phyloP scores from a whole-genome alignment of 2,329 filamentous ascomycete genomes.

The Stagonosporopsis vannaccii region DNA sequence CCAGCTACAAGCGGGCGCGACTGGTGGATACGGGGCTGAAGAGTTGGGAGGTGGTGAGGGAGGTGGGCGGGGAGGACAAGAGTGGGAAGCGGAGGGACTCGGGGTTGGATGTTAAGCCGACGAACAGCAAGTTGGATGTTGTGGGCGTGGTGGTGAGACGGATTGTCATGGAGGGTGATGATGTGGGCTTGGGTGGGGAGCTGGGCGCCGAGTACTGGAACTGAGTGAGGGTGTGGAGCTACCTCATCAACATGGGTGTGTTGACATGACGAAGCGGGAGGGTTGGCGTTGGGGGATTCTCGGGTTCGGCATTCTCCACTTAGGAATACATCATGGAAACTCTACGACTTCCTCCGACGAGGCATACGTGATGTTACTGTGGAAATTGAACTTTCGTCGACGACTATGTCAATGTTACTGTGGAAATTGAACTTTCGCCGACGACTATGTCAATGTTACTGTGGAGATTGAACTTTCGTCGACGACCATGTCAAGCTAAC shows the following conservation, averaged over 20 bases:
- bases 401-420: too few relatives aligned
- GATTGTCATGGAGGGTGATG: conserved; percentile 37
- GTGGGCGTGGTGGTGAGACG: conserved; percentile 44
- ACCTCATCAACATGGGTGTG: not conserved
- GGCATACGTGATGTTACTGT: not conserved
- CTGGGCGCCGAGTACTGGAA: conserved; percentile 42
- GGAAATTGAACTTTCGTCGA: not conserved
- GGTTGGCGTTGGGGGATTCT: not conserved
- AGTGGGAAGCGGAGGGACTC: conserved; percentile 43
- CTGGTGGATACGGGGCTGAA: conserved; percentile 40
- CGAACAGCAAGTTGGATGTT: conserved; percentile 44
- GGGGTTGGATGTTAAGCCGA: conserved; percentile 38
- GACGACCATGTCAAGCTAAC: not conserved
- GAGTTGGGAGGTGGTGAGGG: conserved; percentile 43
- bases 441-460: too few relatives aligned
- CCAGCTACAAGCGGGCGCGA: conserved; percentile 46
- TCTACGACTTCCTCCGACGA: not conserved
- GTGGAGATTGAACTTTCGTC: not conserved
- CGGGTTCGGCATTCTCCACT: not conserved
- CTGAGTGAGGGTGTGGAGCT: conserved; percentile 8
- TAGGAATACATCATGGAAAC: not conserved
- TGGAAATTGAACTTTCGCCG: not conserved
- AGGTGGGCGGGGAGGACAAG: conserved; percentile 37
- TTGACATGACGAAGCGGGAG: not conserved
- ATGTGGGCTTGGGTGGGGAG: conserved; percentile 42